These are phyloP conservation scores for Begonia peltatifolia DNA, from an alignment of 306 rosid genomes.

Conservation along the genomic window DNA sequence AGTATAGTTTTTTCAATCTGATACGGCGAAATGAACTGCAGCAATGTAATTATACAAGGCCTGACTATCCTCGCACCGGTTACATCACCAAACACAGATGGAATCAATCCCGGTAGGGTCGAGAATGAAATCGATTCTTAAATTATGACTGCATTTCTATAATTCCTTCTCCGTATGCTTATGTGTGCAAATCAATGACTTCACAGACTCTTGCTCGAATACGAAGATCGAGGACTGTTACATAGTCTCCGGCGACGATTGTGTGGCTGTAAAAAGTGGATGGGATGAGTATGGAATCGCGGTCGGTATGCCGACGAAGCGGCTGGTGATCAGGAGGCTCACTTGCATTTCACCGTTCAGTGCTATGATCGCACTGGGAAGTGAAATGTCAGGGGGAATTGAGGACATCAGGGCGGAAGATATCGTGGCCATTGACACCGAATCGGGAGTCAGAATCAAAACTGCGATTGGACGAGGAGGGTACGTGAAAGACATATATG, in stretches of 20 bases:
- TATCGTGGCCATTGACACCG: conserved; percentile 39
- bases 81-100: conserved; percentile 47
- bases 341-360: conserved; percentile 70
- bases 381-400: conserved; percentile 81
- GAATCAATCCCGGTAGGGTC: conserved; percentile 53
- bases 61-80: conserved; percentile 32
- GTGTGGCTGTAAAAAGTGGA: conserved; percentile 76
- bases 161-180: not conserved
- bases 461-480: conserved; percentile 76
- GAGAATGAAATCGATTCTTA: not conserved
- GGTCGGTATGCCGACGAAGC: conserved; percentile 65
- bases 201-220: conserved; percentile 57
- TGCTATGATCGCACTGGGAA: conserved; percentile 69
- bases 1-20: not conserved
- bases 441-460: conserved; percentile 65
- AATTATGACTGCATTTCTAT: not conserved
- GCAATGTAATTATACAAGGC: conserved; percentile 33
- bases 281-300: conserved; percentile 80
- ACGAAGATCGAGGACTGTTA: conserved; percentile 70
- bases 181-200: too few relatives aligned
- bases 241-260: conserved; percentile 80
- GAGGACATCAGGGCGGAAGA: conserved; percentile 68
- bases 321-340: conserved; percentile 41
- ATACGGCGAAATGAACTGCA: conserved; percentile 7
- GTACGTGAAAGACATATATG: conserved; percentile 60